Percentiles rank a stretch among this genome's conserved stretches.
Conservation (phyloP, 176 grass and related monocot genomes). For the Ampelocalamus luodianensis region DNA sequence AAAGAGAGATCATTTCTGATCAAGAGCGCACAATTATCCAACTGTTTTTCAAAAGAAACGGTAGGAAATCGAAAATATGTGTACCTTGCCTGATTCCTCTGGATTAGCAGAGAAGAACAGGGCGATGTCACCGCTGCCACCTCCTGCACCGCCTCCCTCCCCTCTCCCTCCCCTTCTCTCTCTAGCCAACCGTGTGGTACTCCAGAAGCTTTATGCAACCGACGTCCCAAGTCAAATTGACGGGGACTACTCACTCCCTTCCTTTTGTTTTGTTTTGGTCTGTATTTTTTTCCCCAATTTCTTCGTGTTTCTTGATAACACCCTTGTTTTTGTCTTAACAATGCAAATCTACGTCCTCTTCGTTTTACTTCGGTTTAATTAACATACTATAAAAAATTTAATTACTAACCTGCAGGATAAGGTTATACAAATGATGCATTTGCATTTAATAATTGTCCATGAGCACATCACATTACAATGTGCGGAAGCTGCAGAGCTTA, state of each 20-base stretch:
- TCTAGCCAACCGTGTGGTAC: not conserved
- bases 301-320: not conserved
- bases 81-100: conserved; percentile 27
- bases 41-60: not conserved
- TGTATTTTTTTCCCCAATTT: not conserved
- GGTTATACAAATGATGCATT: not conserved
- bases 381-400: conserved; percentile 21
- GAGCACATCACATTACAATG: conserved; percentile 16
- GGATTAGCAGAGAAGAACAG: conserved; percentile 18
- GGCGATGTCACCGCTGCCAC: conserved; percentile 15
- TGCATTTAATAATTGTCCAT: conserved; percentile 14
- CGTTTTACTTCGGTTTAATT: not conserved
- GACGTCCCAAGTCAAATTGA: conserved; percentile 50
- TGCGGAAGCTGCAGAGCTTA: not conserved
- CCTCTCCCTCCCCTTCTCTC: not conserved
- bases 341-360: not conserved
- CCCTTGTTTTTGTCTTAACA: not conserved
- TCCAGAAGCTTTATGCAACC: conserved; percentile 43
- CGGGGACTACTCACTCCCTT: conserved; percentile 3
- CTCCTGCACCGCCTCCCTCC: not conserved
- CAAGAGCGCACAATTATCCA: not conserved
- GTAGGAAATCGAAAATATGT: not conserved
- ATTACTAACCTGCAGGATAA: not conserved
- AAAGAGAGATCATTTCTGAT: not conserved
- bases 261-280: conserved; percentile 8